These are phyloP conservation scores for Hyaloperonospora brassicae DNA, from an alignment of 352 stramenopile species.

Conservation along the genomic window DNA sequence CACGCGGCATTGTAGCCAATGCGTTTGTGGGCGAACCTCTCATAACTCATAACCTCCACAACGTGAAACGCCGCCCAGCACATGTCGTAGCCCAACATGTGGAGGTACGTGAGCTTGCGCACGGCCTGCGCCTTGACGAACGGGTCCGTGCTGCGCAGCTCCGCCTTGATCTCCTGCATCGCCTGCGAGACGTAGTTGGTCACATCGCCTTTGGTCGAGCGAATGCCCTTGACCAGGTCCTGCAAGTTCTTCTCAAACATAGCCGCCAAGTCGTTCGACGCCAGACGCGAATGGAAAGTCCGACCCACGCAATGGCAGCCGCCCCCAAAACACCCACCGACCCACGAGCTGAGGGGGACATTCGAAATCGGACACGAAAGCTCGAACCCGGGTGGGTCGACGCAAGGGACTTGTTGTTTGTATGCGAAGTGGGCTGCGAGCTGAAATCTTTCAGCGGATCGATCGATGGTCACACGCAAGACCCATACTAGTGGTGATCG, in stretches of 20 bases:
- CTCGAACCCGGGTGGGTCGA: constrained; percentile 19
- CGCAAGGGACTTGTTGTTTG: constrained; percentile 7
- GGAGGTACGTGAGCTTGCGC: constrained; percentile 94
- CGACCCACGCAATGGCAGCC: no score
- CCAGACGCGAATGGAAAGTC: constrained; percentile 18
- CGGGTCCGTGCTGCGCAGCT: constrained; percentile 94
- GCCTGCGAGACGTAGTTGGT: constrained; percentile 94
- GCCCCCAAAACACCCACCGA: no score
- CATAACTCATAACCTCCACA: constrained; percentile 96
- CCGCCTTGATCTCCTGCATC: constrained; percentile 96
- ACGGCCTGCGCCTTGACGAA: constrained; percentile 96
- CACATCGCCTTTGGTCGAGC: constrained; percentile 93
- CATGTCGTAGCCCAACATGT: constrained; percentile 99
- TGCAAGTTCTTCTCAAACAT: constrained; percentile 99
- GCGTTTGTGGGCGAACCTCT: constrained; percentile 94
- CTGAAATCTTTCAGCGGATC: constrained; percentile 23
- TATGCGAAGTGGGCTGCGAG: constrained; percentile 18
- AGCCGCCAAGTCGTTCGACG: not conserved
- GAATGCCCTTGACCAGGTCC: constrained; percentile 98
- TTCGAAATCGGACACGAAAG: constrained; percentile 16
- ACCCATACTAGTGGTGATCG: no score
- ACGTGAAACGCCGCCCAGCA: constrained; percentile 96
- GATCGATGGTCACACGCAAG: no score
- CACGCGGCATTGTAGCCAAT: constrained; percentile 94
- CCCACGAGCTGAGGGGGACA: no score